These are phyloP conservation scores for Talaromyces nanjingensis DNA, from an alignment of 495 filamentous ascomycete genomes.

Conservation along the genomic window DNA sequence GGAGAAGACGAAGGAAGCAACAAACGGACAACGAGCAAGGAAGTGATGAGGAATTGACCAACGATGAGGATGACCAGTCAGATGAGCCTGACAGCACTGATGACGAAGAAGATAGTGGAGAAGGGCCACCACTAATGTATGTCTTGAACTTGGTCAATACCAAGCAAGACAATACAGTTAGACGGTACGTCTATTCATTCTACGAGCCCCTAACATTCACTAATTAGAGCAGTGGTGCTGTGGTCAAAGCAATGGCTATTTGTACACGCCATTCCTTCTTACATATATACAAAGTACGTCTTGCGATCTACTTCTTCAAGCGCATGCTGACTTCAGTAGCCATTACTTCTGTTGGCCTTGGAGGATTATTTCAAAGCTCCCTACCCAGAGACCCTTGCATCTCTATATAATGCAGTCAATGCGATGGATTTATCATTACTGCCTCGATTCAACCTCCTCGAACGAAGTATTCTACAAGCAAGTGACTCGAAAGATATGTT, in stretches of 20 bases:
- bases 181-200: constrained; percentile 45
- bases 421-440: constrained; percentile 94
- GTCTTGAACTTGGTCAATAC: constrained; percentile 97
- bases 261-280: constrained; percentile 98
- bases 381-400: constrained; percentile 78
- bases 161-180: constrained; percentile 86
- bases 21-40: constrained; percentile 43
- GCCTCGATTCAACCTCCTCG: constrained; percentile 76
- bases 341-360: constrained; percentile 84
- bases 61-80: constrained; percentile 38
- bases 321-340: constrained; percentile 43
- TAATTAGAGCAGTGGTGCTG: constrained; percentile 60
- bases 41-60: constrained; percentile 38
- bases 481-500: constrained; percentile 96
- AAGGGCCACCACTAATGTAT: constrained; percentile 90
- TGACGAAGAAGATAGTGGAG: constrained; percentile 52
- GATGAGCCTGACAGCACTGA: constrained; percentile 44
- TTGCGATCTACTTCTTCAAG: constrained; percentile 44
- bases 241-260: constrained; percentile 99
- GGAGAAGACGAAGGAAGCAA: constrained; percentile 20
- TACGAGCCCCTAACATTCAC: not conserved
- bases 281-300: constrained; percentile 88
- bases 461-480: constrained; percentile 78
- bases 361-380: constrained; percentile 97
- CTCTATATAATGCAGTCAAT: constrained; percentile 88